phyloP scores from a whole-genome alignment of 2,329 filamentous ascomycete species.

The Phaeomoniella chlamydospora region DNA sequence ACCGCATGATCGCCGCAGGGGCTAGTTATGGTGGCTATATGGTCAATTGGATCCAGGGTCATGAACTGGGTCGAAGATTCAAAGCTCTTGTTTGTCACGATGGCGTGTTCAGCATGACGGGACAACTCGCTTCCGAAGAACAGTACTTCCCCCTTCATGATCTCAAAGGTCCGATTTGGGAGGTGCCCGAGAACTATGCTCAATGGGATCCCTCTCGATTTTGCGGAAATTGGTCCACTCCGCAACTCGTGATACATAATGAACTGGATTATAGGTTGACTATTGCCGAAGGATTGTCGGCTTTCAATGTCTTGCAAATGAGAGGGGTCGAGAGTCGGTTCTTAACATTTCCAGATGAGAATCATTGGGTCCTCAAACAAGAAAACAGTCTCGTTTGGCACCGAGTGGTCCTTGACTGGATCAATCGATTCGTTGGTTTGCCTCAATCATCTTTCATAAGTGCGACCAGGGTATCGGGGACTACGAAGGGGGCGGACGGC shows the following conservation, averaged over 20 bases:
- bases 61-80: conserved; percentile 68
- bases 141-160: conserved; percentile 41
- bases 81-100: conserved; percentile 82
- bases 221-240: conserved; percentile 62
- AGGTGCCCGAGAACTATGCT: conserved; percentile 34
- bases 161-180: conserved; percentile 35
- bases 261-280: conserved; percentile 81
- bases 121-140: conserved; percentile 33
- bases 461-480: no score
- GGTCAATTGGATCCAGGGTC: conserved; percentile 76
- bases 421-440: conserved; percentile 36
- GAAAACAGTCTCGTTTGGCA: conserved; percentile 90
- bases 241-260: conserved; percentile 79
- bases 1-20: conserved; percentile 23
- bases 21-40: conserved; percentile 30
- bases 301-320: conserved; percentile 75
- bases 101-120: conserved; percentile 22
- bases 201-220: conserved; percentile 43
- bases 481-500: no score
- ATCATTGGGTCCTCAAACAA: conserved; percentile 69
- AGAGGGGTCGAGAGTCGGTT: conserved; percentile 62
- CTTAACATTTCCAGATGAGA: conserved; percentile 67
- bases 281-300: conserved; percentile 68
- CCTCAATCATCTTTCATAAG: no score
- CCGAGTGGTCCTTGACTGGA: conserved; percentile 62